Conservation (phyloP, 495 filamentous ascomycete genomes). For the Xylaria scruposa region DNA sequence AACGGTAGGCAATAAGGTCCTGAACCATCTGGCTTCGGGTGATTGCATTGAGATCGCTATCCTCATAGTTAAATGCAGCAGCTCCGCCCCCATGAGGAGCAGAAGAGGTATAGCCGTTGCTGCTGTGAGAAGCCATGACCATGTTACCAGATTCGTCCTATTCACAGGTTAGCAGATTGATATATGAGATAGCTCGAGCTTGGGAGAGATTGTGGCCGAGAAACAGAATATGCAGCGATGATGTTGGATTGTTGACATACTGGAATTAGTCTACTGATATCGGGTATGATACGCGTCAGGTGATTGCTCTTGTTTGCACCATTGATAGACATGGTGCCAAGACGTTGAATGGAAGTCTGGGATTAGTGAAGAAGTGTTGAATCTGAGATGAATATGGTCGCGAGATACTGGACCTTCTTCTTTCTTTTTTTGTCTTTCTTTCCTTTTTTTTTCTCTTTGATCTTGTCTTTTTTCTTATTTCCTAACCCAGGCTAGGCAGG, state of each 20-base stretch:
- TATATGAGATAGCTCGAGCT: background rate
- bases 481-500: background rate
- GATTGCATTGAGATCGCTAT: slow-evolving; percentile 46
- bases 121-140: background rate
- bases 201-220: background rate
- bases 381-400: background rate
- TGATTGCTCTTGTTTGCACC: slow-evolving; percentile 25
- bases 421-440: slow-evolving; percentile 10
- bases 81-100: slow-evolving; percentile 13
- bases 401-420: background rate
- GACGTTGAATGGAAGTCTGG: background rate
- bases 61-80: slow-evolving; percentile 34
- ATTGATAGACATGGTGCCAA: slow-evolving; percentile 14
- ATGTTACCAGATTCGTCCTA: slow-evolving; percentile 22
- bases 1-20: slow-evolving; percentile 50
- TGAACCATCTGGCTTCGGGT: slow-evolving; percentile 50
- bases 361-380: background rate
- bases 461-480: slow-evolving; percentile 14
- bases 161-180: slow-evolving; percentile 2
- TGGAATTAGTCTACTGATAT: slow-evolving; percentile 30
- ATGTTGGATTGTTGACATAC: slow-evolving; percentile 20
- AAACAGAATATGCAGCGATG: background rate
- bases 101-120: slow-evolving; percentile 30
- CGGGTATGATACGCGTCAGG: slow-evolving; percentile 30
- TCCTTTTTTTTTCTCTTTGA: background rate